phyloP scores from a whole-genome alignment of 2,329 filamentous ascomycete species.

The Magnaporthiopsis poae region DNA sequence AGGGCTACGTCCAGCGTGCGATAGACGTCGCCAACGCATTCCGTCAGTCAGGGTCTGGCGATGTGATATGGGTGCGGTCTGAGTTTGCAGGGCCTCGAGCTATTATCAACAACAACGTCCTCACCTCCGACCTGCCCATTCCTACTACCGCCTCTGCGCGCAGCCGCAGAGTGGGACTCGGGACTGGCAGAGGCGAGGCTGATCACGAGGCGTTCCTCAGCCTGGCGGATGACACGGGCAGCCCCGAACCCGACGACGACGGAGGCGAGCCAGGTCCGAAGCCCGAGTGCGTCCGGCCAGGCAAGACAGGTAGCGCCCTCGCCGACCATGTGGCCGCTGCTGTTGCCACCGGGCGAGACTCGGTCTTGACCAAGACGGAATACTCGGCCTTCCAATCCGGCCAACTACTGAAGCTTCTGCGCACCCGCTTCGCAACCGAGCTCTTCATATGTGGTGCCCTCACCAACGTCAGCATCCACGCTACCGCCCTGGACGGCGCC shows the following conservation, averaged over 20 bases:
- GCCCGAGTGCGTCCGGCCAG: constrained; percentile 33
- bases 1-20: constrained; percentile 58
- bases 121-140: constrained; percentile 28
- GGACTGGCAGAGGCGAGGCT: constrained; percentile 11
- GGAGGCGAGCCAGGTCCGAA: constrained; percentile 24
- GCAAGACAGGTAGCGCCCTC: constrained; percentile 36
- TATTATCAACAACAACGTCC: constrained; percentile 42
- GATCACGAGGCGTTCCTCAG: constrained; percentile 29
- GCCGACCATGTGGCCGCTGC: constrained; percentile 30
- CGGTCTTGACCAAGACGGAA: constrained; percentile 56
- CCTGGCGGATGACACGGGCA: constrained; percentile 1
- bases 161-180: constrained; percentile 11
- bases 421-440: constrained; percentile 80
- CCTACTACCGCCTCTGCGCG: constrained; percentile 10
- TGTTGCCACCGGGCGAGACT: constrained; percentile 36
- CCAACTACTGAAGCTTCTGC: constrained; percentile 62
- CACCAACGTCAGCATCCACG: constrained; percentile 80
- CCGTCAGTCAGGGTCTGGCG: constrained; percentile 55
- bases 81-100: constrained; percentile 57
- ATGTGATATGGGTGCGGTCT: constrained; percentile 77
- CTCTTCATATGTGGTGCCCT: constrained; percentile 81
- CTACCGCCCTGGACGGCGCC: constrained; percentile 82
- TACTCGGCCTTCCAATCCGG: constrained; percentile 82
- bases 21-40: constrained; percentile 60
- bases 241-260: not conserved